Evolutionary conservation across 331 rosid species (phyloP).

Genomic region (Quercus tomentella): DNA sequence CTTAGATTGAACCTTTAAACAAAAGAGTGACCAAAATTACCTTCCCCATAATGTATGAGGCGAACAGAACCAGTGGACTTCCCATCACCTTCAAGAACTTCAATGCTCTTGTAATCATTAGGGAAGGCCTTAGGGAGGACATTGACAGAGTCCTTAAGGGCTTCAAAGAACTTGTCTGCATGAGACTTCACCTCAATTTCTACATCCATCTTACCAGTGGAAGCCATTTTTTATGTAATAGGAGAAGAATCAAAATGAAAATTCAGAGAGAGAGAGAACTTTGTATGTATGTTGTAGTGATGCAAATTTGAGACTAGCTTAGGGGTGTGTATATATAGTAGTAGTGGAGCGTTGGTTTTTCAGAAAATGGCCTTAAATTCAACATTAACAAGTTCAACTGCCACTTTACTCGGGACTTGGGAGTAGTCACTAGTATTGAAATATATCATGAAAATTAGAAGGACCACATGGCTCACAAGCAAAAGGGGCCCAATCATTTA

Average conservation of each 20-base stretch:
- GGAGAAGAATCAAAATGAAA: background rate
- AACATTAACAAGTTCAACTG: conserved; percentile 36
- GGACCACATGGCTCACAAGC: background rate
- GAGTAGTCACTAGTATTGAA: background rate
- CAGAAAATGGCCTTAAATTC: conserved; percentile 40
- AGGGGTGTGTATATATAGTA: conserved; percentile 8
- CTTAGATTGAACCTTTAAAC: background rate
- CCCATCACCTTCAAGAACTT: conserved; percentile 79
- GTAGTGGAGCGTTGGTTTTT: background rate
- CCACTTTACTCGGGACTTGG: conserved; percentile 27
- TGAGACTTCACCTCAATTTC: conserved; percentile 62
- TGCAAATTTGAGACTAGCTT: background rate
- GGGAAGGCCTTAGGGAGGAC: conserved; percentile 67
- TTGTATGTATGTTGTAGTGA: background rate
- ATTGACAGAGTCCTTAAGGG: conserved; percentile 46
- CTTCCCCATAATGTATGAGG: conserved; percentile 52
- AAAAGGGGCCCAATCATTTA: conserved; percentile 5
- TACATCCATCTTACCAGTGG: conserved; percentile 62
- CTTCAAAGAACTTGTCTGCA: conserved; percentile 55
- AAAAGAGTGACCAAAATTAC: conserved; percentile 13
- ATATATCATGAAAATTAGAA: background rate
- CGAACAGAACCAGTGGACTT: conserved; percentile 77
- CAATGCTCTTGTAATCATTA: conserved; percentile 75
- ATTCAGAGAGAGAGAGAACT: background rate
- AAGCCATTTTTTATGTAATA: conserved; percentile 42